Evolutionary conservation across 108 stramenopile genomes (phyloP).

Genomic region (Mayamaea pseudoterrestris): DNA sequence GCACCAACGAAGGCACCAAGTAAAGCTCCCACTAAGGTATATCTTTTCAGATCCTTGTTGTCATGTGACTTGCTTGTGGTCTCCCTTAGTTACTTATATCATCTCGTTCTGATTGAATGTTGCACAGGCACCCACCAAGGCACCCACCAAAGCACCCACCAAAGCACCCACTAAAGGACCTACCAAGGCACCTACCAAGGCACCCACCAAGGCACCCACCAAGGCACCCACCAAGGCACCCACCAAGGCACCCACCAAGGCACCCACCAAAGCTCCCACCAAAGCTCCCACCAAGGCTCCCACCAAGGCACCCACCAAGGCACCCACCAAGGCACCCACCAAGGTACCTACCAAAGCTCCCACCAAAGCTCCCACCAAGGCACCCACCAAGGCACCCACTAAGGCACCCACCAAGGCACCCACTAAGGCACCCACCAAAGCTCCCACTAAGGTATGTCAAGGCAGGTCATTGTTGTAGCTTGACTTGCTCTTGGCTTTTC

Average conservation of each 20-base stretch:
- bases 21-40: conserved; percentile 8
- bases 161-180: conserved; percentile 5
- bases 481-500: too few species aligned
- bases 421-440: conserved; percentile 7
- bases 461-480: too few species aligned
- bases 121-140: conserved; percentile 1
- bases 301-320: conserved; percentile 8
- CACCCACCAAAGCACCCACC: conserved; percentile 9
- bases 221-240: conserved; percentile 5
- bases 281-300: conserved; percentile 5
- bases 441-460: too few species aligned
- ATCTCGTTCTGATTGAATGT: too few species aligned
- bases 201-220: conserved; percentile 10
- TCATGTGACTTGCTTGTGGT: too few species aligned
- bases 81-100: too few species aligned
- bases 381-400: conserved; percentile 10
- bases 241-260: conserved; percentile 7
- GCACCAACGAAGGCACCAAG: conserved; percentile 11
- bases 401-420: conserved; percentile 10
- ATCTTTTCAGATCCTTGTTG: too few species aligned
- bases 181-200: conserved; percentile 7
- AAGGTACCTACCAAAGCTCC: conserved; percentile 6
- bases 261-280: conserved; percentile 9
- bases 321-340: conserved; percentile 9
- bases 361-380: conserved; percentile 8